Base-by-base conservation (phyloP, 768 basidiomycete genomes). In the Calvatia gigantea region DNA sequence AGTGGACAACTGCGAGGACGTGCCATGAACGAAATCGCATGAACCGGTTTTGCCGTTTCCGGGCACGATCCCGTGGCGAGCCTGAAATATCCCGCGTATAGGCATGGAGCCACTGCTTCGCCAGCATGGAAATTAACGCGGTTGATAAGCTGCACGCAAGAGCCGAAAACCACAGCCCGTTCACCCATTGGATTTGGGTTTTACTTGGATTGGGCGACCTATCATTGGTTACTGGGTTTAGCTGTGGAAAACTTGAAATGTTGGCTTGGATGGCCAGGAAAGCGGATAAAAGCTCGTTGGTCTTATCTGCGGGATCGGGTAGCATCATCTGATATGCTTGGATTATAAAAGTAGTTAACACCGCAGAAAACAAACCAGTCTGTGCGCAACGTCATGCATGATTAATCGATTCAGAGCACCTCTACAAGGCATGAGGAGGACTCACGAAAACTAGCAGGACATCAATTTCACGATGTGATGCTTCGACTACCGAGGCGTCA, bases 161-260 rank as follows among this genome's bases (percentile, higher is more conserved):
- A 14, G 74, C 73, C 12, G 73, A 69, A 58, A 78, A 77, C 77
- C 77, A 78, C 6, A 77, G 67, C 2, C 76, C 76, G 51, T 77
- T 78, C 2, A 77, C 75, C 68, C 72, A 74, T 25, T 59, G 67
- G n/a, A 74, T 67, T 32, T 73, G 66, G 8, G 23, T 28, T 9
- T 53, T 37, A 0, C 66, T 60, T 14, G 68, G 60, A 43, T 54
- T 51, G 19, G 50, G 42, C 14, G 29, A n/a, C 28, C 25, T 44
- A 27, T 39, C 44, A 19, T 45, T 8, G n/a, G 43, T 33, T 19
- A 59, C 38, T 4, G 58, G n/a, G 11, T 42, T 31, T 6, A 15
- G 35, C n/a, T n/a, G n/a, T n/a, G n/a, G n/a, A n/a, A n/a, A n/a
- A 54, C 25, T 27, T 9, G 25, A 23, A 9, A 27, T 6, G 41